Conservation (phyloP, 108 stramenopile genomes). For the Skeletonema potamos region DNA sequence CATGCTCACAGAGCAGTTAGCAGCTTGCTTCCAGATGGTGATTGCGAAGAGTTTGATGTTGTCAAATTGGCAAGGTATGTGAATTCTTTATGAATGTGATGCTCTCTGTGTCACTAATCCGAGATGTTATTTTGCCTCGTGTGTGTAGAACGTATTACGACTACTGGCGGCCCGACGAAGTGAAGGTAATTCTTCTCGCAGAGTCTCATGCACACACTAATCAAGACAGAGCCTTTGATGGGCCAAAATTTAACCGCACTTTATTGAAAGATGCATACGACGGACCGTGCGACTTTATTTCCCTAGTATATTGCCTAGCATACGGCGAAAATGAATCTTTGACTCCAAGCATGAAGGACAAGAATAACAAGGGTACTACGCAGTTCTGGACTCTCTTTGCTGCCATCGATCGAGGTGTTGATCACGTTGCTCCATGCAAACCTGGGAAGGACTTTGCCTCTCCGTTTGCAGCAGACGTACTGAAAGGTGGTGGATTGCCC, state of each 20-base stretch:
- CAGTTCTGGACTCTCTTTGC: slow-evolving; percentile 54
- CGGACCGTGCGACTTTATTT: slow-evolving; percentile 36
- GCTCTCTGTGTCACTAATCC: too few relatives aligned
- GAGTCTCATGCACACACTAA: slow-evolving; percentile 47
- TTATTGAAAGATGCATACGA: slow-evolving; percentile 15
- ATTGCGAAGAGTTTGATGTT: slow-evolving; percentile 40
- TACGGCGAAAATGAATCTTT: slow-evolving; percentile 42
- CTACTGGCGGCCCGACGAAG: slow-evolving; percentile 37
- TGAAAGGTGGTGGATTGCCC: slow-evolving; percentile 31
- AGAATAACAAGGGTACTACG: slow-evolving; percentile 42
- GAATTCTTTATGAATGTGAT: too few relatives aligned
- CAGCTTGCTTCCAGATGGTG: slow-evolving; percentile 35
- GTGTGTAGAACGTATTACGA: slow-evolving; percentile 33
- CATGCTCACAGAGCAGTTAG: slow-evolving; percentile 27
- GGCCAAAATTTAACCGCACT: slow-evolving; percentile 14
- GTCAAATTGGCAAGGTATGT: slow-evolving; percentile 30
- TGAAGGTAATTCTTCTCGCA: slow-evolving; percentile 43
- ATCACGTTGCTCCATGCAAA: slow-evolving; percentile 7
- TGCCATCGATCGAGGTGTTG: slow-evolving; percentile 40
- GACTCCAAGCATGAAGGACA: slow-evolving; percentile 9
- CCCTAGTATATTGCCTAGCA: slow-evolving; percentile 42
- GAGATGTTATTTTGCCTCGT: too few relatives aligned
- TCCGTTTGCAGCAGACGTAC: slow-evolving; percentile 34
- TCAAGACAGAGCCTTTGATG: slow-evolving; percentile 9
- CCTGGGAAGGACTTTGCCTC: slow-evolving; percentile 4